These are phyloP conservation scores for Willaertia magna DNA, from an alignment of 208 protist species.

Conservation along the genomic window DNA sequence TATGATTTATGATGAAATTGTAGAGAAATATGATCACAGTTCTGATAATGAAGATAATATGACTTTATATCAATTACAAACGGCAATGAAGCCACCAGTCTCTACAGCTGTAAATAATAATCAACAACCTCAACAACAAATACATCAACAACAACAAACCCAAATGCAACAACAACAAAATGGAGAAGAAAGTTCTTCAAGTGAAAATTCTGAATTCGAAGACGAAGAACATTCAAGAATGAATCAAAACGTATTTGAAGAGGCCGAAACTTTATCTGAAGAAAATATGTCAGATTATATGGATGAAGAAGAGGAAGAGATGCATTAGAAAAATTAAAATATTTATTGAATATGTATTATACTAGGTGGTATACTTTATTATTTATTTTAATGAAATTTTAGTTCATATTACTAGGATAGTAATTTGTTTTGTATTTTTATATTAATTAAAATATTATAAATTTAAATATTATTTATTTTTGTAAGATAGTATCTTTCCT, in stretches of 20 bases:
- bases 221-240: not conserved
- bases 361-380: not conserved
- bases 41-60: not conserved
- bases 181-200: not conserved
- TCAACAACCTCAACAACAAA: not conserved
- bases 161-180: not conserved
- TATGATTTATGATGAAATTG: not conserved
- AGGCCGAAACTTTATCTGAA: not conserved
- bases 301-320: not conserved
- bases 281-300: not conserved
- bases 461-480: no score
- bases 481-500: no score
- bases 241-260: not conserved
- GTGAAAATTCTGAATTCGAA: not conserved
- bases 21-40: not conserved
- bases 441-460: no score
- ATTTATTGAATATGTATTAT: not conserved
- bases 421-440: no score
- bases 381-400: no score
- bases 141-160: not conserved
- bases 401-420: no score
- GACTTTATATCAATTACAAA: not conserved
- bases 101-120: not conserved
- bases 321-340: not conserved
- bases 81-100: not conserved